Base-by-base conservation (phyloP, 177 flowering plant species). In the Vitis hybrid region DNA sequence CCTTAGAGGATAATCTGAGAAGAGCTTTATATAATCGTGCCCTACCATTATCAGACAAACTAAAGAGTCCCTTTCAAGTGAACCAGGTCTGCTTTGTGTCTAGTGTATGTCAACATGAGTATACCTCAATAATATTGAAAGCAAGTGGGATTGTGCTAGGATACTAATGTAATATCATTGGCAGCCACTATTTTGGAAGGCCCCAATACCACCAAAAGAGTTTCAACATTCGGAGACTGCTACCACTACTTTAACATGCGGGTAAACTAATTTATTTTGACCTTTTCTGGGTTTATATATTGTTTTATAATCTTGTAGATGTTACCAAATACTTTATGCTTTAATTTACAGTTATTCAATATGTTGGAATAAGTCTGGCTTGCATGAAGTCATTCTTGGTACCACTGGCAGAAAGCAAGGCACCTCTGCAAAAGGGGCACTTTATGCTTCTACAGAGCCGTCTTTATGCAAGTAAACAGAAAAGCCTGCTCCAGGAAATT, bases 351-450 rank as follows among this genome's bases (percentile, higher is more conserved):
- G 99, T 65, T 96, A 93, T 78, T 93, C 99, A 39, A 82, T 96
- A 67, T 89, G 97, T 79, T 96, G 99, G 98, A 92, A 90, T 62
- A 86, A 74, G 61, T 80, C 81, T 78, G 90, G 91, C 64, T 76
- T 89, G 83, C 94, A 93, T 78, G 97, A 96, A 78, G 98, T 96
- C 65, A 83, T 96, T 79, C 97, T 96, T 70, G 99, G 99, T 68
- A 96, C 95, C 68, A 96, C 97, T 49, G 99, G 99, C 59, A 86
- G 99, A 81, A 96, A 90, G 85, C 98, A 96, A 79, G 99, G 99
- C 50, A 85, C 98, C 60, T 89, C 98, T 16, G 78, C 86, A 13
- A 93, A 93, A 83, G 97, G 94, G 71, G 89, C 97, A 49, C 65
- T 78, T 22, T 86, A 49, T 77, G 88, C 94, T 62, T 88, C 97